These are phyloP conservation scores for Crucihimalaya himalaica DNA, from an alignment of 345 rosid genomes.

Conservation along the genomic window DNA sequence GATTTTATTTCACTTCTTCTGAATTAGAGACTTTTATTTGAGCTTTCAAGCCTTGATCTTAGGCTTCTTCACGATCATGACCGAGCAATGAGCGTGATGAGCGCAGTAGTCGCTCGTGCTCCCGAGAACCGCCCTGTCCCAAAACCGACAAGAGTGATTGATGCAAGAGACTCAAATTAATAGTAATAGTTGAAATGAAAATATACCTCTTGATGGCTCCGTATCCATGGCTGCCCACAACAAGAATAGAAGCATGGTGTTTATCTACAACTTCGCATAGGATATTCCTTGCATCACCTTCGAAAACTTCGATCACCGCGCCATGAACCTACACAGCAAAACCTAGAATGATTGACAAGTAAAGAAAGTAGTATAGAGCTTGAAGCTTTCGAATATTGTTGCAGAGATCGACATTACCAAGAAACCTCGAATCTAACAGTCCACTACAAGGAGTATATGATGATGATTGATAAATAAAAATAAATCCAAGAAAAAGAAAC, in stretches of 20 bases:
- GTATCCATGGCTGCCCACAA: constrained; percentile 95
- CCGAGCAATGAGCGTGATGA: constrained; percentile 97
- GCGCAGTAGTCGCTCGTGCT: constrained; percentile 95
- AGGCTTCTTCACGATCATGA: constrained; percentile 96
- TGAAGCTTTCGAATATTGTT: not conserved
- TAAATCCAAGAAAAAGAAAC: not conserved
- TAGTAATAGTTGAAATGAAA: too few relatives aligned
- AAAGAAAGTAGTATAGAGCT: not conserved
- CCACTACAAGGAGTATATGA: not conserved
- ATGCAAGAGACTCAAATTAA: too few relatives aligned
- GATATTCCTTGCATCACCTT: constrained; percentile 93
- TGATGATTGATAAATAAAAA: too few relatives aligned
- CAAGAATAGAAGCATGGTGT: constrained; percentile 83
- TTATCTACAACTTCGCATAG: constrained; percentile 87
- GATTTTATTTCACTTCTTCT: not conserved
- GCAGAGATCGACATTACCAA: not conserved
- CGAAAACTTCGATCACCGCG: constrained; percentile 53
- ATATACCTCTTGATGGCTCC: constrained; percentile 90
- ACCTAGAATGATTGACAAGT: not conserved
- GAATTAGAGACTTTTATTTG: constrained; percentile 4
- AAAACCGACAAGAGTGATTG: too few relatives aligned
- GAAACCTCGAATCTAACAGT: not conserved
- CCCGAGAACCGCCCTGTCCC: constrained; percentile 86
- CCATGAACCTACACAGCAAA: constrained; percentile 60
- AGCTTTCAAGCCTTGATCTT: constrained; percentile 51